Percentiles rank a stretch among this genome's conserved stretches.
These are phyloP conservation scores for Cladophialophora exuberans DNA, from an alignment of 2,329 filamentous ascomycete genomes.

Conservation along the genomic window DNA sequence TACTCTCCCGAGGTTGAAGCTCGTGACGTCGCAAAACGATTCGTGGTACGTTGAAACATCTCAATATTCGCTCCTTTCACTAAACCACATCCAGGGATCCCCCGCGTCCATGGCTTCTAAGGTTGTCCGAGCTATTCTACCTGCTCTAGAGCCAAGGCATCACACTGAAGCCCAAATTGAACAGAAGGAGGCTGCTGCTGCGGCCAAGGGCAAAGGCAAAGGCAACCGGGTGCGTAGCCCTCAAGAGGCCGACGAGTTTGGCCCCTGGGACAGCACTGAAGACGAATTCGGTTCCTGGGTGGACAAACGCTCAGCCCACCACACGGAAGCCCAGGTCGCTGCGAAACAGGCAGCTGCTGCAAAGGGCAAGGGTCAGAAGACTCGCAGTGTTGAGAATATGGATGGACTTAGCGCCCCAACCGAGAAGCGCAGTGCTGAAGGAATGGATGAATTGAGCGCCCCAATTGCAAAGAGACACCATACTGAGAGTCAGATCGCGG, in stretches of 20 bases:
- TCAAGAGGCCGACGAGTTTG: conserved; percentile 17
- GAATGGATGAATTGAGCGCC: too few species aligned
- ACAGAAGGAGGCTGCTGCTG: conserved; percentile 1
- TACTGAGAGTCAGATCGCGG: conserved; percentile 22
- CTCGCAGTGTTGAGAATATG: conserved; percentile 17
- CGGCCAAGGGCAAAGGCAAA: too few species aligned
- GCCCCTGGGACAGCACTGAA: conserved; percentile 15
- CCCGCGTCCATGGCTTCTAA: conserved; percentile 13
- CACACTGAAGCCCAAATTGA: conserved; percentile 15
- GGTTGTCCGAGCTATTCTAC: conserved; percentile 9
- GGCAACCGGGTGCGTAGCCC: not conserved
- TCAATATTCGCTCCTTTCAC: not conserved
- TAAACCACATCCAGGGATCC: conserved; percentile 7
- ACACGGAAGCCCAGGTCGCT: conserved; percentile 20
- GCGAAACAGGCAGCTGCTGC: conserved; percentile 9
- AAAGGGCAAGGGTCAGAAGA: conserved; percentile 1
- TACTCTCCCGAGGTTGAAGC: not conserved
- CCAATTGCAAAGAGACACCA: conserved; percentile 21
- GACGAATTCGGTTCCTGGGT: conserved; percentile 20
- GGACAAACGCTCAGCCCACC: conserved; percentile 15
- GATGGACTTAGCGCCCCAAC: too few species aligned
- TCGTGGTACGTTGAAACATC: conserved; percentile 5
- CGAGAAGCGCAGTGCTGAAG: too few species aligned
- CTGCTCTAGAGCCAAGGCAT: conserved; percentile 10
- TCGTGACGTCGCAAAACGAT: conserved; percentile 6